A percentile compares a stretch with the other conserved stretches of the same genome.
These are phyloP conservation scores for Cenococcum geophilum DNA, from an alignment of 495 filamentous ascomycete species.

Conservation along the genomic window DNA sequence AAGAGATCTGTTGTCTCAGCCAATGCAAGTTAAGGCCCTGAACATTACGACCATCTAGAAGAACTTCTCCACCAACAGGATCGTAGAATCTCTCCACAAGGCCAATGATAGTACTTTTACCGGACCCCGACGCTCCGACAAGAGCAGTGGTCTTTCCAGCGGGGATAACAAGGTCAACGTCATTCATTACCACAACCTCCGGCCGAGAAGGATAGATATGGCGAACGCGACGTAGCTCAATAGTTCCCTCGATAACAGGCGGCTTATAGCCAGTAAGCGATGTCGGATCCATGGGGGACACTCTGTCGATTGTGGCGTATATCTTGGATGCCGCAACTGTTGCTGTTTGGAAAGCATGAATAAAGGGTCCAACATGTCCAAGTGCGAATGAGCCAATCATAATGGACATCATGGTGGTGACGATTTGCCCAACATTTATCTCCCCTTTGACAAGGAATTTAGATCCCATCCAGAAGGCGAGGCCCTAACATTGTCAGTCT, in stretches of 20 bases:
- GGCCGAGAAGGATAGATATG: conserved; percentile 90
- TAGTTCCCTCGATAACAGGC: conserved; percentile 62
- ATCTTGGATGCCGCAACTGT: conserved; percentile 83
- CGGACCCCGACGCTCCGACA: conserved; percentile 76
- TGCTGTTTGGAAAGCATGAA: conserved; percentile 73
- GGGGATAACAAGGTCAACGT: conserved; percentile 67
- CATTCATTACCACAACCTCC: conserved; percentile 79
- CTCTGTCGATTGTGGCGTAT: conserved; percentile 79
- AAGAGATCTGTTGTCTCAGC: conserved; percentile 81
- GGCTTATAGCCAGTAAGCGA: conserved; percentile 61
- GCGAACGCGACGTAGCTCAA: conserved; percentile 73
- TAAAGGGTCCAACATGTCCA: conserved; percentile 79
- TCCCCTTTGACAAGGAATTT: conserved; percentile 63
- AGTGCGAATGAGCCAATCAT: conserved; percentile 87
- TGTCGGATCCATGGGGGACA: conserved; percentile 74
- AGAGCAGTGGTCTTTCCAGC: conserved; percentile 83
- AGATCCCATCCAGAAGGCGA: conserved; percentile 92
- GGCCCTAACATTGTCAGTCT: conserved; percentile 72
- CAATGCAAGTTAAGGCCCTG: conserved; percentile 75
- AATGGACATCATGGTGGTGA: conserved; percentile 81
- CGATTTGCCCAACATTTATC: conserved; percentile 46
- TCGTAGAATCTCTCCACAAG: conserved; percentile 89
- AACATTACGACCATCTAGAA: conserved; percentile 78
- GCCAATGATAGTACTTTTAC: conserved; percentile 87
- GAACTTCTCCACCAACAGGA: conserved; percentile 70